Evolutionary conservation across 805 yeast genomes (phyloP).

Genomic region (Suhomyces tanzawaensis): DNA sequence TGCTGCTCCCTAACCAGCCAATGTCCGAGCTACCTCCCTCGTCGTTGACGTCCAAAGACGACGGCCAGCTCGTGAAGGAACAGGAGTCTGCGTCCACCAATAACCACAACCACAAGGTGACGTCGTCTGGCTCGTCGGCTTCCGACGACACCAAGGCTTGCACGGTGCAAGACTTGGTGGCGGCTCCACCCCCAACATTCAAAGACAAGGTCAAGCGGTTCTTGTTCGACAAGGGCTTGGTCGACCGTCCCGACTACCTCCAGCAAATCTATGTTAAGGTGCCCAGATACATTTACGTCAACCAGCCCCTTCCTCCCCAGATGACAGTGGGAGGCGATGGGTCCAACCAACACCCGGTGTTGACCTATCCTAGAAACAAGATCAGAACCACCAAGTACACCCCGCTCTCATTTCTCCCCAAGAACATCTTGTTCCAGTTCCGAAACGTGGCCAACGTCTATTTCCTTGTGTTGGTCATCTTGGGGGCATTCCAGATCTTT

Average conservation of each 20-base stretch:
- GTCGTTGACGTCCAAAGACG: not conserved
- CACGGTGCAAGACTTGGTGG: constrained; percentile 11
- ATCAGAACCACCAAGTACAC: constrained; percentile 64
- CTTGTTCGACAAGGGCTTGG: constrained; percentile 18
- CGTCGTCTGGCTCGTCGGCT: constrained; percentile 8
- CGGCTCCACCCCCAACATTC: constrained; percentile 13
- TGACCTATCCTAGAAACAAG: constrained; percentile 51
- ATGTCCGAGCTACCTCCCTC: not conserved
- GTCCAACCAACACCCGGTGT: constrained; percentile 23
- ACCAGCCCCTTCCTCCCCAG: constrained; percentile 46
- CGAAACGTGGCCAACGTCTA: constrained; percentile 60
- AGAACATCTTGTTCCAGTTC: constrained; percentile 53
- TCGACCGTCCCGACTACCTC: constrained; percentile 32
- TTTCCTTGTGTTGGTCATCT: constrained; percentile 51
- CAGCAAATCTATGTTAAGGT: constrained; percentile 36
- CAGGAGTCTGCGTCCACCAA: constrained; percentile 4
- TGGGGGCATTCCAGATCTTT: constrained; percentile 53
- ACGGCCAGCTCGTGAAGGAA: not conserved
- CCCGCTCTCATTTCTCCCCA: constrained; percentile 55
- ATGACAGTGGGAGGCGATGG: constrained; percentile 23
- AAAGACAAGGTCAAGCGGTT: constrained; percentile 10
- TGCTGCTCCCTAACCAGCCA: not conserved
- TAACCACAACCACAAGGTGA: constrained; percentile 9
- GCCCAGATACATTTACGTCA: constrained; percentile 48
- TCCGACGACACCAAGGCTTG: constrained; percentile 2